Evolutionary conservation across 257 asterid species (phyloP), one percentile per base, ranked within the genome.

Genomic region (Scutellaria barbata): DNA sequence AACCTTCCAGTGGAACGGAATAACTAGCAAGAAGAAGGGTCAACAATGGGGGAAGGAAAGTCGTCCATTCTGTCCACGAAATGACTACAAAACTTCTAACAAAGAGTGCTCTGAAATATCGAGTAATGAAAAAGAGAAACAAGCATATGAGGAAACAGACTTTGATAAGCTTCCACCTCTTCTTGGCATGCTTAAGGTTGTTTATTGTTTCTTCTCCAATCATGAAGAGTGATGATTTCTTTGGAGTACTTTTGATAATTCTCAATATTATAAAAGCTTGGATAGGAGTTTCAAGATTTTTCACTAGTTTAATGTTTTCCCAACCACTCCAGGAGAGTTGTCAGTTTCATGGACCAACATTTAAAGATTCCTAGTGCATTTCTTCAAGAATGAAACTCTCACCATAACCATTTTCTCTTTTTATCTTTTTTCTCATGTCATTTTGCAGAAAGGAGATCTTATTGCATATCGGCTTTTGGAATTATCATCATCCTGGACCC

Each of bases 401-500:
- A 8, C 65, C 17, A 10, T 7, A 52, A 58, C 30, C 5, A 22
- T 50, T n/a, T 35, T 9, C 14, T 57, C 47, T 25, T 50, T 30
- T 13, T 59, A 2, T 53, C 18, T 42, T 58, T 18, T 35, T 60
- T 8, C 7, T 33, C 40, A 42, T 10, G 11, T 40, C 50, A 33
- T 48, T 73, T 79, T 69, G 65, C 89, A 95, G 99, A 88, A 79
- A 80, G 98, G 97, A 71, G 97, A 89, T 74, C 79, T 88, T 82
- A 84, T 95, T 72, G 97, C 87, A 11, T 95, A 92, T 63, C 90
- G 92, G 40, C 18, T 88, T 66, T 86, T 92, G 73, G 97, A 92
- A 77, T 84, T 95, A 66, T 89, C 99, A 68, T 92, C 99, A 14
- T 74, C 88, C 75, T 92, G 98, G 98, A 89, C 95, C 63, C 99